These are phyloP conservation scores for Pilobolus umbonatus DNA, from an alignment of 192 early-diverging fungal species.

Conservation along the genomic window DNA sequence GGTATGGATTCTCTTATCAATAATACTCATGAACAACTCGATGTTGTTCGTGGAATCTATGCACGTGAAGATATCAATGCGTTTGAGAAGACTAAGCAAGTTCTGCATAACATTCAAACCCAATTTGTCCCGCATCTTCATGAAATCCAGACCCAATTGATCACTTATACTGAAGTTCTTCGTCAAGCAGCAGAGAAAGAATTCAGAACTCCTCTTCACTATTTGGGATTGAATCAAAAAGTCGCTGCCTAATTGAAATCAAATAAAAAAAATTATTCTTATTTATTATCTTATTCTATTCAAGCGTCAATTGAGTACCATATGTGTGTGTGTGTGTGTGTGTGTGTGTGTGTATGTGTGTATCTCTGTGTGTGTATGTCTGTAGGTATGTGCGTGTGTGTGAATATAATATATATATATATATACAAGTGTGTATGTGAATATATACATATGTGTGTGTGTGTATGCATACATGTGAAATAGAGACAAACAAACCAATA, in stretches of 20 bases:
- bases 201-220: slow-evolving; percentile 25
- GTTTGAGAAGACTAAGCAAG: slow-evolving; percentile 47
- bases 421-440: too few species aligned
- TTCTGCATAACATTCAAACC: slow-evolving; percentile 42
- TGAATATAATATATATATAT: too few species aligned
- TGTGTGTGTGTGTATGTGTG: too few species aligned
- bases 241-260: not conserved
- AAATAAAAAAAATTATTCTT: not conserved
- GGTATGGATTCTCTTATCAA: slow-evolving; percentile 37
- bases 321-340: too few species aligned
- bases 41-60: slow-evolving; percentile 35
- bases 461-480: too few species aligned
- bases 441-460: too few species aligned
- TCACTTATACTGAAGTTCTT: slow-evolving; percentile 16
- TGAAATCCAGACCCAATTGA: slow-evolving; percentile 33
- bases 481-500: too few species aligned
- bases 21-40: slow-evolving; percentile 44
- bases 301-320: too few species aligned
- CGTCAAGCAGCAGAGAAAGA: slow-evolving; percentile 25
- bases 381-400: too few species aligned
- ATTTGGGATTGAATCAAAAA: slow-evolving; percentile 18
- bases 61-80: slow-evolving; percentile 37
- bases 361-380: too few species aligned
- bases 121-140: slow-evolving; percentile 46
- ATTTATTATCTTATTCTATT: not conserved